These are phyloP conservation scores for Ambrosia hybrid DNA, from an alignment of 140 eudicot genomes.

Conservation along the genomic window DNA sequence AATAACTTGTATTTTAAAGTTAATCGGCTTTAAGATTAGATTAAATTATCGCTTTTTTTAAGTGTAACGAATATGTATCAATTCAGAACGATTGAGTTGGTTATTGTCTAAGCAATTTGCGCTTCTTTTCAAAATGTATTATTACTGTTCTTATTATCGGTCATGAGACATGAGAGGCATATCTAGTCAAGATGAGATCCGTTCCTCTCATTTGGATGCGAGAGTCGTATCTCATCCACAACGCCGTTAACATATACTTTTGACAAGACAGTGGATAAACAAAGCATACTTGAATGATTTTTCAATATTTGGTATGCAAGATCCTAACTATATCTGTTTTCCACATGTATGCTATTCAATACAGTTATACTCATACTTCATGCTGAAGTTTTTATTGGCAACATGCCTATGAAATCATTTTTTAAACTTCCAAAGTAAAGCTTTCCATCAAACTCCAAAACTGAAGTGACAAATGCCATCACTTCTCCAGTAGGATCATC, in stretches of 20 bases:
- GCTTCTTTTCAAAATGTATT: too few relatives aligned
- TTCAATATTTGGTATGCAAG: neutral
- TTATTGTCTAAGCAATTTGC: too few relatives aligned
- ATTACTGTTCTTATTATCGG: too few relatives aligned
- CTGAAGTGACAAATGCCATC: constrained; percentile 74
- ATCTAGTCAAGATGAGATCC: neutral
- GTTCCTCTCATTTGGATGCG: neutral
- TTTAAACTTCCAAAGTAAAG: constrained; percentile 74
- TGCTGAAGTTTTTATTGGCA: constrained; percentile 31
- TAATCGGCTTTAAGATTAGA: too few relatives aligned
- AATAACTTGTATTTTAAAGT: too few relatives aligned
- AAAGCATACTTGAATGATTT: neutral
- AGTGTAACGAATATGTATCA: too few relatives aligned
- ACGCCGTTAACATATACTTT: neutral
- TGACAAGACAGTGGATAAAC: neutral
- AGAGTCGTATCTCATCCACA: too few relatives aligned
- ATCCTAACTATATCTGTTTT: neutral
- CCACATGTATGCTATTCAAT: neutral
- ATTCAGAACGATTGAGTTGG: too few relatives aligned
- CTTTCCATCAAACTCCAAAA: constrained; percentile 61
- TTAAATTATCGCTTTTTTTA: too few relatives aligned
- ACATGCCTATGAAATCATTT: constrained; percentile 57
- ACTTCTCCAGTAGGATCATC: constrained; percentile 78
- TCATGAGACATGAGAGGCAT: neutral
- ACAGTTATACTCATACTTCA: neutral